A percentile compares a stretch with the other conserved stretches of the same genome.
phyloP scores from a whole-genome alignment of 2,329 filamentous ascomycete species.

The Tolypocladium tundrense region DNA sequence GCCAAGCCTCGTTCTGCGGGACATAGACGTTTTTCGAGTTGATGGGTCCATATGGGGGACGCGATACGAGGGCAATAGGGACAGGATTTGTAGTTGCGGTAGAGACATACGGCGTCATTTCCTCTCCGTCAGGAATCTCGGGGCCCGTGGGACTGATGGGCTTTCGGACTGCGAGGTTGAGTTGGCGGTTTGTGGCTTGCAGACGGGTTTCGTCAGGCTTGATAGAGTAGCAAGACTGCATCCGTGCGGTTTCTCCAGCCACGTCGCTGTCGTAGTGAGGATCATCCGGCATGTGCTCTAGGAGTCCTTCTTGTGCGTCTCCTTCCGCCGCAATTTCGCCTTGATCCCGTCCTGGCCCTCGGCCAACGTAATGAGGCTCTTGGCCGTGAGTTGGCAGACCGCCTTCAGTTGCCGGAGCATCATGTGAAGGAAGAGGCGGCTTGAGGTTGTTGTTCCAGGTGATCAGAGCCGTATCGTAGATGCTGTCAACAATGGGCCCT shows the following conservation, averaged over 20 bases:
- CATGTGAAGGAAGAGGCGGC: slow-evolving; percentile 5
- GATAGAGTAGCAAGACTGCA: slow-evolving; percentile 46
- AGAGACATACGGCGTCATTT: slow-evolving; percentile 56
- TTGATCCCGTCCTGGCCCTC: background rate
- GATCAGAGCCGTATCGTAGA: slow-evolving; percentile 65
- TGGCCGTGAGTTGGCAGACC: background rate
- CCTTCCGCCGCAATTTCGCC: background rate
- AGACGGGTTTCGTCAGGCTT: slow-evolving; percentile 40
- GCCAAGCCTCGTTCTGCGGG: slow-evolving; percentile 68
- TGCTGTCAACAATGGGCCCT: slow-evolving; percentile 63
- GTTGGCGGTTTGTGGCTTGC: slow-evolving; percentile 50
- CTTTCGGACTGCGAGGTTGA: slow-evolving; percentile 51
- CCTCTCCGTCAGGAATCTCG: slow-evolving; percentile 37
- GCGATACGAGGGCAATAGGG: slow-evolving; percentile 62
- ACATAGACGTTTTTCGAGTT: slow-evolving; percentile 51
- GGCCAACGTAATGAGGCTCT: background rate
- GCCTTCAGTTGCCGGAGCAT: background rate
- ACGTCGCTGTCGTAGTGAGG: slow-evolving; percentile 56
- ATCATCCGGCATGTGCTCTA: slow-evolving; percentile 46
- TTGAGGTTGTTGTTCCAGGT: slow-evolving; percentile 55
- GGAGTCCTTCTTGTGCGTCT: slow-evolving; percentile 18
- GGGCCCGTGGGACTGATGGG: slow-evolving; percentile 42
- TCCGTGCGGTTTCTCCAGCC: slow-evolving; percentile 47
- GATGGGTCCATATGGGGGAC: slow-evolving; percentile 54
- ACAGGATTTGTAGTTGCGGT: slow-evolving; percentile 38